Base-by-base conservation (phyloP, 1,284 basidiomycete genomes). In the Marasmius oreades region DNA sequence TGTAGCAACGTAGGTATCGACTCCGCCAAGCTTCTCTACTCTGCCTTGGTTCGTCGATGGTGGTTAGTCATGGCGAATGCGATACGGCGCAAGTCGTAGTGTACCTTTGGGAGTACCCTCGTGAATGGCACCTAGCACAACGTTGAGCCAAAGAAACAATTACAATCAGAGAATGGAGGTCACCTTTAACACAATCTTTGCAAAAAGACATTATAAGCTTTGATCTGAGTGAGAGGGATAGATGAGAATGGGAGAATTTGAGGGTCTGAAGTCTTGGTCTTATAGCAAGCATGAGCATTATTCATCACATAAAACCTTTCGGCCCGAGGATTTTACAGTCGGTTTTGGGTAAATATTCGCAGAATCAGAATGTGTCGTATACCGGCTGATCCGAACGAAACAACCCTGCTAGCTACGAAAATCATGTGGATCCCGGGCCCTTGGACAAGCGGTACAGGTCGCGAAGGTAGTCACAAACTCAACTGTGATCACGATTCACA, bases 131-230 rank as follows among this genome's bases (percentile, higher is more conserved):
- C 82, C 83, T 82, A 31, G 4, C 26, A 18, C 16, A 12, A 6
- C 5, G 26, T 43, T 33, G 8, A 50, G 26, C 8, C 16, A 3
- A 11, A 28, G 14, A 26, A 22, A 22, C 20, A 18, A 45, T 45
- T 14, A 22, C 11, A 12, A 10, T 37, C 28, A 4, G 6, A 34
- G 12, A 20, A 47, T 16, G 28, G 14, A n/a, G 33, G 33, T 24
- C 5, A 78, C 78, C 76, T 59, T 67, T 71, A 59, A 81, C 60
- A 59, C 81, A 83, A 60, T 81, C 68, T 57, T 77, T 73, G 70
- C 81, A 82, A 59, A 82, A 71, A 67, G 78, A 81, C 79, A 82
- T 81, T 23, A 16, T 24, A 10, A n/a, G 14, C n/a, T n/a, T 42
- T 16, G 16, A n/a, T 18, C n/a, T 42, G n/a, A 7, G n/a, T 42